These are phyloP conservation scores for Lachancea cidri DNA, from an alignment of 805 yeast species.

Conservation along the genomic window DNA sequence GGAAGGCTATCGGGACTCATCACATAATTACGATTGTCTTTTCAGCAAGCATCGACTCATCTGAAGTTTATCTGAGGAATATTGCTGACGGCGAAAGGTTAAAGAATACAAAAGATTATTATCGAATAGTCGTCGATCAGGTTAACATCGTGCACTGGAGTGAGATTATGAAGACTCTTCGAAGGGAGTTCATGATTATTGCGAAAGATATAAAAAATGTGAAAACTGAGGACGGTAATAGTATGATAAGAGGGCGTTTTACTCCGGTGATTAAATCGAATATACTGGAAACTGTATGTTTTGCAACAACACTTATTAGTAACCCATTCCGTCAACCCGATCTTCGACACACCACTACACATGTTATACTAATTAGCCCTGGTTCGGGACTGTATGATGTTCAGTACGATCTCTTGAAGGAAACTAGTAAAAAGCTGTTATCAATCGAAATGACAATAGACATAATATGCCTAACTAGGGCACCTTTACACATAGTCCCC, in stretches of 20 bases:
- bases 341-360: conserved; percentile 84
- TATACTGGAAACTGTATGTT: conserved; percentile 76
- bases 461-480: conserved; percentile 79
- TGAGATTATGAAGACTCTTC: conserved; percentile 79
- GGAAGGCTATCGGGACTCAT: conserved; percentile 84
- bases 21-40: conserved; percentile 90
- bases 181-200: conserved; percentile 81
- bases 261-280: conserved; percentile 90
- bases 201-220: conserved; percentile 61
- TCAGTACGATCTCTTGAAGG: conserved; percentile 67
- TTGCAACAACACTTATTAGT: conserved; percentile 71
- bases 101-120: conserved; percentile 67
- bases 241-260: conserved; percentile 52
- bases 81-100: conserved; percentile 69
- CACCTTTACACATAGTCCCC: conserved; percentile 91
- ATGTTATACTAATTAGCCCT: conserved; percentile 80
- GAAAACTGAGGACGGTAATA: conserved; percentile 31
- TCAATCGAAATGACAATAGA: conserved; percentile 84
- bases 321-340: conserved; percentile 82
- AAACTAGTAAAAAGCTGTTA: conserved; percentile 69
- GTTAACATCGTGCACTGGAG: conserved; percentile 87
- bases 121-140: conserved; percentile 92
- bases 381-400: conserved; percentile 94
- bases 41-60: conserved; percentile 63
- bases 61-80: conserved; percentile 47